These are phyloP conservation scores for Trametes maxima DNA, from an alignment of 768 basidiomycete species.

Conservation along the genomic window DNA sequence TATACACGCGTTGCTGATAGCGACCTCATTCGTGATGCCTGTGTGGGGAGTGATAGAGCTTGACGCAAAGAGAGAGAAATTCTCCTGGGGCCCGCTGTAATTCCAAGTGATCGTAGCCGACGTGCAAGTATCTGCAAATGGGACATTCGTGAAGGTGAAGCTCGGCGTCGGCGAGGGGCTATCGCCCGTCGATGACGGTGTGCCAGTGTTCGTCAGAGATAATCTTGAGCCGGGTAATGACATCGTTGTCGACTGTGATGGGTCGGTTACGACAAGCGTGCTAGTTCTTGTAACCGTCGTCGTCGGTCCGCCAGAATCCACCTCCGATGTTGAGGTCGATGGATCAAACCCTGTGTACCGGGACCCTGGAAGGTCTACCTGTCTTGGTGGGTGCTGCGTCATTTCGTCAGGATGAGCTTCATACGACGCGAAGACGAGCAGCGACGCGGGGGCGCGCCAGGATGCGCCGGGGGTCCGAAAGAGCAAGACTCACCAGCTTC, in stretches of 20 bases:
- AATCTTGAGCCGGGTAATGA: not conserved
- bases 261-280: constrained; percentile 2
- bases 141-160: constrained; percentile 30
- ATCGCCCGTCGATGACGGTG: not conserved
- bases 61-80: constrained; percentile 22
- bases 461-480: not conserved
- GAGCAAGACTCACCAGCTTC: constrained; percentile 4
- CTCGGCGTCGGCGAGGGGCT: not conserved
- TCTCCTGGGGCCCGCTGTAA: constrained; percentile 12
- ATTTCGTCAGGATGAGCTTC: constrained; percentile 7
- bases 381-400: constrained; percentile 10
- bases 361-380: constrained; percentile 15
- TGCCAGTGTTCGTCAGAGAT: not conserved
- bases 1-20: constrained; percentile 30
- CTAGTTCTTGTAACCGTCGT: constrained; percentile 6
- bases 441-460: not conserved
- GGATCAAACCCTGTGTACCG: constrained; percentile 7
- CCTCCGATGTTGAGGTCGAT: constrained; percentile 1
- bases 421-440: not conserved
- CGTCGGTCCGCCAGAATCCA: not conserved
- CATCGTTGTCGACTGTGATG: constrained; percentile 4
- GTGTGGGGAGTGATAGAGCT: constrained; percentile 16
- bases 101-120: constrained; percentile 34
- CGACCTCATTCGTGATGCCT: constrained; percentile 2
- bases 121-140: constrained; percentile 39